A percentile compares a stretch with the other conserved stretches of the same genome.
phyloP scores from a whole-genome alignment of 2,329 filamentous ascomycete genomes.

The Aspergillus amoenus region DNA sequence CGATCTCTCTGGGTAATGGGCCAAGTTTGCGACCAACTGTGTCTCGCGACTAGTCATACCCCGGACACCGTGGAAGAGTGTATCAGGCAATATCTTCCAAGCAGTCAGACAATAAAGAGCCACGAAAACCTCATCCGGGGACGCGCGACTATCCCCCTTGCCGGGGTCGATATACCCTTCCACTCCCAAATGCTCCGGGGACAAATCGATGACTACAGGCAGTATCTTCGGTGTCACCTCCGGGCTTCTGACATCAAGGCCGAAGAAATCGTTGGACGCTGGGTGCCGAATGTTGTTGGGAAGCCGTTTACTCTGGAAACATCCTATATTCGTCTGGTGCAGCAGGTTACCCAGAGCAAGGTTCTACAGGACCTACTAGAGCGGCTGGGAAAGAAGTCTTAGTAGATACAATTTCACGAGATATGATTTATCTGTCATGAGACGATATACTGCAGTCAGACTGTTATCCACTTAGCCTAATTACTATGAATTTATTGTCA shows the following conservation, averaged over 20 bases:
- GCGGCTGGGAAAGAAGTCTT: background rate
- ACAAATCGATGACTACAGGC: conserved; percentile 3
- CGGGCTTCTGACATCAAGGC: background rate
- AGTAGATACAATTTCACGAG: background rate
- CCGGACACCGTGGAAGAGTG: background rate
- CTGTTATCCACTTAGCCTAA: too few relatives aligned
- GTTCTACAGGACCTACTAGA: background rate
- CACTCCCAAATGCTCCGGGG: conserved; percentile 3
- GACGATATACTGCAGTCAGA: background rate
- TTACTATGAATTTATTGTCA: too few relatives aligned
- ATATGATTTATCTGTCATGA: too few relatives aligned
- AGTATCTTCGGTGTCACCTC: background rate
- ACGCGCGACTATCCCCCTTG: conserved; percentile 1
- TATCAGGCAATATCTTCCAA: background rate
- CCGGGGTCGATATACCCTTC: conserved; percentile 8
- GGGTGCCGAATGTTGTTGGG: conserved; percentile 5
- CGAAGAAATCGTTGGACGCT: conserved; percentile 3
- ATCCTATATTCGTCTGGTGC: background rate
- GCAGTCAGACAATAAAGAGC: background rate
- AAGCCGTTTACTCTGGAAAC: conserved; percentile 1
- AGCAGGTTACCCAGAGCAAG: background rate
- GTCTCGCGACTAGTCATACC: background rate
- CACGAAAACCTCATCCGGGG: background rate
- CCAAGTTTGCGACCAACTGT: background rate
- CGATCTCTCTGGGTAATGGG: background rate